A percentile compares a stretch with the other conserved stretches of the same genome.
These are phyloP conservation scores for Puccinellia tenuiflora DNA, from an alignment of 176 grass and related monocot genomes.

Conservation along the genomic window DNA sequence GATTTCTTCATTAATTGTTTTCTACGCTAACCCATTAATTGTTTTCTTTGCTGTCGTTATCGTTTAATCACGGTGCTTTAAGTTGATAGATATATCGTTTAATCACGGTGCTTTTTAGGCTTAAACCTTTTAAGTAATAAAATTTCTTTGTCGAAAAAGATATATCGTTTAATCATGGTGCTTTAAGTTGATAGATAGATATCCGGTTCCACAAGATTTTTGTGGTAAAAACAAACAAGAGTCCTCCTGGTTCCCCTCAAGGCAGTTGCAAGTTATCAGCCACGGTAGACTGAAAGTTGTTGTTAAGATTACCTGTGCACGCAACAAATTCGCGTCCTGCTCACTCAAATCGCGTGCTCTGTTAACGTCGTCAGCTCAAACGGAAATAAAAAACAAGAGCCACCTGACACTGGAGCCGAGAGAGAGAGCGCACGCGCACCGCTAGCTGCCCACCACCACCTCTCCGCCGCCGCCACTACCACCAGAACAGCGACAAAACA, in stretches of 20 bases:
- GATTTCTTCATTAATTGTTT: too few species aligned
- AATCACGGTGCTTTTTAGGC: too few species aligned
- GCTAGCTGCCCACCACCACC: not conserved
- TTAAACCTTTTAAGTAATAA: too few species aligned
- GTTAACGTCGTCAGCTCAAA: not conserved
- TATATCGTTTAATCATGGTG: not conserved
- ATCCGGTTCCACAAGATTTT: not conserved
- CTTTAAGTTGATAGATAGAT: not conserved
- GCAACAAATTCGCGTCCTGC: not conserved
- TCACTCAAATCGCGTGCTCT: slow-evolving; percentile 3
- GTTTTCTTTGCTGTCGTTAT: too few species aligned
- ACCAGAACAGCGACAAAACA: not conserved
- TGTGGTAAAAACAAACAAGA: not conserved
- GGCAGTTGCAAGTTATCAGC: not conserved
- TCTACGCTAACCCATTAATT: too few species aligned
- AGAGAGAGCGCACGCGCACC: not conserved
- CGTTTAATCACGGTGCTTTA: too few species aligned
- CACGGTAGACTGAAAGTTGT: not conserved
- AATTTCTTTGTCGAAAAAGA: too few species aligned
- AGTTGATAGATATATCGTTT: too few species aligned
- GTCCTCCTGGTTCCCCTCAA: not conserved
- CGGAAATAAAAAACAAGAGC: not conserved
- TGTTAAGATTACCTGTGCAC: not conserved
- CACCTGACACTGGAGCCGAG: slow-evolving; percentile 4
- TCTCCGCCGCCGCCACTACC: not conserved